Base-by-base conservation (phyloP, 768 basidiomycete genomes). In the Suillus hirtellus region DNA sequence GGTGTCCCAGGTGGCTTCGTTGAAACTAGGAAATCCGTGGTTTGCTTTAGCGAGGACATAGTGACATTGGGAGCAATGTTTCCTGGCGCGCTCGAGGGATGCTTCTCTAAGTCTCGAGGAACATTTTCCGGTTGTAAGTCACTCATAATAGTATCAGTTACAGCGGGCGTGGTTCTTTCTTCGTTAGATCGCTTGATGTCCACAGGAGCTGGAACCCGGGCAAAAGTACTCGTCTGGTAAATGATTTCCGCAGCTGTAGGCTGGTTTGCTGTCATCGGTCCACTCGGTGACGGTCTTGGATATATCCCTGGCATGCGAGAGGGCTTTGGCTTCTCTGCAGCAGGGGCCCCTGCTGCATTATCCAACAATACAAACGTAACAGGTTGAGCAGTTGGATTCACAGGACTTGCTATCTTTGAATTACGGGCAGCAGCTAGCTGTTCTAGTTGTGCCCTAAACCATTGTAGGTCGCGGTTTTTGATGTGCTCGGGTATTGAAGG, bases 381-480 rank as follows among this genome's bases (percentile, higher is more conserved):
- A 10, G 55, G 15, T 27, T 27, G 55, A 40, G 38, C 21, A 21
- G 8, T 7, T 37, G 7, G n/a, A 14, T 38, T 21, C 21, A 15
- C 37, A 9, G 54, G 37, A 55, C 21, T 55, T 38, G 59, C 44
- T 9, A 27, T 17, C 7, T 31, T 50, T 17, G 49, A 9, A 27
- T 50, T 3, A 27, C 8, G 8, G 27, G 49, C 27, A 31, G 50
- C 31, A 10, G 31, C 27, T 17, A 12, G 2, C 38, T 66, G 72
- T 37, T 37, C 35, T 8, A 37, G 35, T 40, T 61, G 56, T 0
- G 67, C 63, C 46, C 65, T 71, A n/a, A 72, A 75, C 71, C 72
- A 76, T 44, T 72, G 68, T 34, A 75, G 65, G 53, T 75, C 74
- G 42, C 73, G 70, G 14, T 75, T 74, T 38, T 68, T 43, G 11